Evolutionary conservation across 257 asterid species (phyloP), one percentile per base, ranked within the genome.

Genomic region (Capsicum baccatum): DNA sequence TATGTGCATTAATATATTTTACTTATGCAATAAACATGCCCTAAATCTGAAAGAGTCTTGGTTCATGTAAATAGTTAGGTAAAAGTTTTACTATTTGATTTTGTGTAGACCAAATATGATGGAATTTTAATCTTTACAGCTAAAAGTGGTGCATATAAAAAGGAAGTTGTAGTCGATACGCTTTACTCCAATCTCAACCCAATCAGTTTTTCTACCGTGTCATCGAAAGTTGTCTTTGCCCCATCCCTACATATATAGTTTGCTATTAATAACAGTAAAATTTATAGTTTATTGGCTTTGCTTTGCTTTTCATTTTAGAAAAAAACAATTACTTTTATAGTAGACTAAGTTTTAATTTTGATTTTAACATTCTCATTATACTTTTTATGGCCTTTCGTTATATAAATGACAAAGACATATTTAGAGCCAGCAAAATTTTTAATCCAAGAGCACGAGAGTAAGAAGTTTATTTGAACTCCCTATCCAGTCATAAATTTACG

Each of bases 71-170:
- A 5, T 56, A 59, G 33, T 17, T 59, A 6, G 17, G 2, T 60
- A 60, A 60, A 59, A 44, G 1, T 71, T 16, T 9, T 17, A 42
- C 79, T 26, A 73, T n/a, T 73, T 73, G 48, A 73, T 13, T 19
- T 17, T 1, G 54, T 37, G 26, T 15, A 39, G 15, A n/a, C n/a
- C n/a, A 35, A 8, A 19, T 71, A 48, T 71, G 80, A 48, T 48
- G 80, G 80, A 73, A 48, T 73, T 52, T 16, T 76, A 76, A 26
- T 76, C 81, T 26, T 52, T 26, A 76, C 63, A 76, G 52, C 81
- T 21, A 52, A 47, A 73, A 76, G 63, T 73, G 42, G 80, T 12
- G 48, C 13, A 35, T 67, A 67, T 3, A 17, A 74, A 47, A 74
- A 6, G 4, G 80, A 48, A 48, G 80, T 74, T 48, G 44, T 50